Base-by-base conservation (phyloP, 768 basidiomycete genomes). In the Holtermannia corniformis region DNA sequence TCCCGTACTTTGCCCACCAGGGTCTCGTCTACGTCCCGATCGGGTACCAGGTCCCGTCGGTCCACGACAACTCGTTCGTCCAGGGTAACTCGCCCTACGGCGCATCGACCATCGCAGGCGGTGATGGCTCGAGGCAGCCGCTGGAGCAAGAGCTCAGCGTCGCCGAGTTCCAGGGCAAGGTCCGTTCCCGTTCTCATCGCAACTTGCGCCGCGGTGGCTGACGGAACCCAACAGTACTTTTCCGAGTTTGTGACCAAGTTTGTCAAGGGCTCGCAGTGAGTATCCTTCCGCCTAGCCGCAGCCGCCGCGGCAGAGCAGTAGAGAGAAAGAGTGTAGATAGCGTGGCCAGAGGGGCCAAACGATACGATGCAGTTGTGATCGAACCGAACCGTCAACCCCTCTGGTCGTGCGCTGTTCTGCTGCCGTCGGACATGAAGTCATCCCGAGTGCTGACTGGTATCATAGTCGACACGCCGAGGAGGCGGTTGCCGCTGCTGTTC, bases 41-140 rank as follows among this genome's bases (percentile, higher is more conserved):
- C 42, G 87, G 87, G 0, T 74, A 63, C 62, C 73, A 75, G n/a
- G 62, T 74, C 52, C 72, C 77, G 2, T 78, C 79, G 54, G 51
- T 64, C 1, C 72, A 76, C 49, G 57, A 67, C 25, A 32, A 70
- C 41, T 55, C 63, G 22, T 45, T 47, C 49, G 59, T 75, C 51
- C 59, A 71, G 40, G 75, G 73, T 55, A 84, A 84, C 13, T 83
- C 83, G 14, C 80, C 86, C 20, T 88, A 81, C 80, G 87, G 86
- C 41, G 83, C 86, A 21, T 84, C 69, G 10, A 69, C 68, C 25
- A 58, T 73, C 53, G 72, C 74, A 42, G 51, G 44, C 44, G 59
- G 64, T 44, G 67, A 73, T 47, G 74, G 72, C 11, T 44, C 27
- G 24, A 49, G 57, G 37, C 51, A 59, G 37, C 62, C 66, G 22